A percentile compares a stretch with the other conserved stretches of the same genome.
Conservation (phyloP, 768 basidiomycete genomes). For the Calocera cornea region DNA sequence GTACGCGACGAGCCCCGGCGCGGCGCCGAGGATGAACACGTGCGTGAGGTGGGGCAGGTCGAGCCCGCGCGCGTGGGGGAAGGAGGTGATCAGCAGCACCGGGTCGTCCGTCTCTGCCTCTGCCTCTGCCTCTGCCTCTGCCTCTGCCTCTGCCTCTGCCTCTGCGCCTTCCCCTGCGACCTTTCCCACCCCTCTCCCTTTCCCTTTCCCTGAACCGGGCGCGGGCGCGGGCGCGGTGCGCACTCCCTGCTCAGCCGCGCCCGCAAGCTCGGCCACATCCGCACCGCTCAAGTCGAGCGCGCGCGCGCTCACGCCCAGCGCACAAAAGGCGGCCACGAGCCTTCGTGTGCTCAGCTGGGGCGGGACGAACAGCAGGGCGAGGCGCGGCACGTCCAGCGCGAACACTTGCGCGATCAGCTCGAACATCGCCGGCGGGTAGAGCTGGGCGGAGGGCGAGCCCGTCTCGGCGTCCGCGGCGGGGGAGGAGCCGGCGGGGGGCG, state of each 20-base stretch:
- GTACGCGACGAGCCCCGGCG: constrained; percentile 40
- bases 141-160: no score
- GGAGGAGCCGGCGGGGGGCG: neutral
- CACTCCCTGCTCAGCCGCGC: no score
- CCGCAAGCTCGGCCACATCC: constrained; percentile 29
- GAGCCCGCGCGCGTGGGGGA: constrained; percentile 56
- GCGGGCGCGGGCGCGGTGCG: no score
- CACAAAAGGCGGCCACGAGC: constrained; percentile 48
- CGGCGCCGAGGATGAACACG: constrained; percentile 58
- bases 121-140: constrained; percentile 16
- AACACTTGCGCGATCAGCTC: constrained; percentile 60
- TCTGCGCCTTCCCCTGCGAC: no score
- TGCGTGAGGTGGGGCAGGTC: constrained; percentile 59
- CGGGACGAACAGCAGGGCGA: constrained; percentile 56
- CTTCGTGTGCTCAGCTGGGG: constrained; percentile 47
- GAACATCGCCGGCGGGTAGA: constrained; percentile 32
- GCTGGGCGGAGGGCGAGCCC: neutral
- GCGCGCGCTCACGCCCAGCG: constrained; percentile 53
- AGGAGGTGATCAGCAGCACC: constrained; percentile 50
- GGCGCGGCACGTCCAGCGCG: constrained; percentile 55
- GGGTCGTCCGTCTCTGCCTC: constrained; percentile 36
- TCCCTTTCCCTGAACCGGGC: no score
- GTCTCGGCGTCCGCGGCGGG: no score
- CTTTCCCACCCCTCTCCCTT: no score
- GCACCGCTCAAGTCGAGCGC: constrained; percentile 40